phyloP scores from a whole-genome alignment of 306 rosid species.

The Gastrolobium bilobum region DNA sequence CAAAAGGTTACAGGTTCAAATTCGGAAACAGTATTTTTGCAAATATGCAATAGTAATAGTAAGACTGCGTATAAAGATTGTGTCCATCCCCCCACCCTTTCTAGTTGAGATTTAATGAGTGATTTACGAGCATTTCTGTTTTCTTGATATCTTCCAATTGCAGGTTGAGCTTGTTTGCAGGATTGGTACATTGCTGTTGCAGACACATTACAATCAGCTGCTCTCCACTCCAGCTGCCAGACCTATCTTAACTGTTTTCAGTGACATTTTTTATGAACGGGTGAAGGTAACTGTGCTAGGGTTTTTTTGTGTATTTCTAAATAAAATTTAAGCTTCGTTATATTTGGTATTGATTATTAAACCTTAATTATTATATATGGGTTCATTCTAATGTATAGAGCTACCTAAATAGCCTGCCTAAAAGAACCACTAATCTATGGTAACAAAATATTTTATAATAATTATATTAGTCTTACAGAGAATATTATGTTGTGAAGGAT shows the following conservation, averaged over 20 bases:
- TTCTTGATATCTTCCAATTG: slow-evolving; percentile 33
- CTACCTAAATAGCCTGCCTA: too few relatives aligned
- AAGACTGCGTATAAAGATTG: too few relatives aligned
- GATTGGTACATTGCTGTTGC: slow-evolving; percentile 71
- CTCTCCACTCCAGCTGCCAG: slow-evolving; percentile 80
- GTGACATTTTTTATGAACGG: slow-evolving; percentile 71
- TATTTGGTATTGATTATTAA: slow-evolving; percentile 3
- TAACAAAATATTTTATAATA: too few relatives aligned
- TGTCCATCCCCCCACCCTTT: too few relatives aligned
- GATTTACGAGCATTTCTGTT: slow-evolving; percentile 2
- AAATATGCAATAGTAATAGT: too few relatives aligned
- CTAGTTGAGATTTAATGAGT: too few relatives aligned
- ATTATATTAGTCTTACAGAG: too few relatives aligned
- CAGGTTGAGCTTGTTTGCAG: slow-evolving; percentile 96
- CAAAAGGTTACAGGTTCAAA: too few relatives aligned
- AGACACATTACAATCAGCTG: slow-evolving; percentile 86
- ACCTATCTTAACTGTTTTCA: slow-evolving; percentile 71
- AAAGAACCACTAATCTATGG: too few relatives aligned
- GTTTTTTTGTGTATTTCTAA: background rate
- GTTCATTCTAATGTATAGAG: too few relatives aligned
- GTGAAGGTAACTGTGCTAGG: slow-evolving; percentile 70
- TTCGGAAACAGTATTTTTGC: too few relatives aligned
- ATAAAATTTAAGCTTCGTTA: slow-evolving; percentile 26
- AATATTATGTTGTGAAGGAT: too few relatives aligned
- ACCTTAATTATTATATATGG: background rate